phyloP scores from a whole-genome alignment of 768 basidiomycete species.

The Pleurotus eryngii region DNA sequence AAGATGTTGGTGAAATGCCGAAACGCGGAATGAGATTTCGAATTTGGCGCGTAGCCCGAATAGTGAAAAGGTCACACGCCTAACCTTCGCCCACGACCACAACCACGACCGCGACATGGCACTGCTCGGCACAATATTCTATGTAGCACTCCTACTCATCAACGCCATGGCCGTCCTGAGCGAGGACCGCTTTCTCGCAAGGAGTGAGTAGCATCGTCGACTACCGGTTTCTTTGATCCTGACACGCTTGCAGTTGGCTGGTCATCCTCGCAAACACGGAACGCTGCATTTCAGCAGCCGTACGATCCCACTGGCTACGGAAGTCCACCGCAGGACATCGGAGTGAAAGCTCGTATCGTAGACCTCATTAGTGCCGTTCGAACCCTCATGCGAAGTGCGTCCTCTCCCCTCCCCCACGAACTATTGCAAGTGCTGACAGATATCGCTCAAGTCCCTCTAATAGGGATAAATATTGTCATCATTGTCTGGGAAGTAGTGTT shows the following conservation, averaged over 20 bases:
- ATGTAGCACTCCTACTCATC: constrained; percentile 82
- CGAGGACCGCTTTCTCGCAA: constrained; percentile 93
- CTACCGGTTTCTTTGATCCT: constrained; percentile 10
- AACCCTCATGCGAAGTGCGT: constrained; percentile 96
- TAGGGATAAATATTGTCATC: constrained; percentile 72
- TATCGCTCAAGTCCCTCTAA: constrained; percentile 75
- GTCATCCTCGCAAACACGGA: constrained; percentile 67
- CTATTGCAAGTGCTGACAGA: not conserved
- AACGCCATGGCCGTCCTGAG: constrained; percentile 95
- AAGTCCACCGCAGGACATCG: constrained; percentile 51
- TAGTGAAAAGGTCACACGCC: constrained; percentile 9
- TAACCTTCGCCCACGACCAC: not conserved
- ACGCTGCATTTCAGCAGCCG: constrained; percentile 57
- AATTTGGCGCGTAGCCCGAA: not conserved
- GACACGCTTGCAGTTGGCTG: constrained; percentile 70
- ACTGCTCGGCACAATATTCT: constrained; percentile 70
- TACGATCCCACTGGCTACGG: constrained; percentile 68
- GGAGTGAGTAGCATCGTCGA: constrained; percentile 54
- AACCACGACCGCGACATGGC: constrained; percentile 34
- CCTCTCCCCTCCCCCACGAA: constrained; percentile 6
- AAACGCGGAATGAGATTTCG: not conserved
- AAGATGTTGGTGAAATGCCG: not conserved
- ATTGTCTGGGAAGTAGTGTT: not conserved
- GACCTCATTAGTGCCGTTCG: constrained; percentile 93
- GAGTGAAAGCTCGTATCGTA: constrained; percentile 82